phyloP scores from a whole-genome alignment of 345 rosid species.

The Draba incana region DNA sequence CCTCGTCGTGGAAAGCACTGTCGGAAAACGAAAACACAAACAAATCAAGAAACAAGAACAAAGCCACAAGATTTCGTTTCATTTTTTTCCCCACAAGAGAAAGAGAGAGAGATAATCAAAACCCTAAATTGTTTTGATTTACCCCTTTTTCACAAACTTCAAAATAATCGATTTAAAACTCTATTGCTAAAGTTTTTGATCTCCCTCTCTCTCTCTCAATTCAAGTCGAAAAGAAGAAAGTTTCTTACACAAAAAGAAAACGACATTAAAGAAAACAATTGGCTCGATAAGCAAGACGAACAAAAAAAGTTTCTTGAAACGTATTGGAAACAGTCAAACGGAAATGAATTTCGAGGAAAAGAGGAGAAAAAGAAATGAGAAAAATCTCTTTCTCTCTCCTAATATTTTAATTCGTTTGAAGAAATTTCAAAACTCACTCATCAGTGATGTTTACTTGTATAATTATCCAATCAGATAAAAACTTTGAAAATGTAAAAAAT shows the following conservation, averaged over 20 bases:
- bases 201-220: constrained; percentile 19
- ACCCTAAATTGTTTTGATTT: constrained; percentile 3
- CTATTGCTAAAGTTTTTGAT: neutral
- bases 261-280: constrained; percentile 30
- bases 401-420: neutral
- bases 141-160: neutral
- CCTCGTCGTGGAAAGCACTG: constrained; percentile 21
- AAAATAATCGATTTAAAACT: neutral
- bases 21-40: constrained; percentile 35
- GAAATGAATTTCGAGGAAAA: constrained; percentile 41
- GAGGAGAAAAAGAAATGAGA: neutral
- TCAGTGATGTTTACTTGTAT: neutral
- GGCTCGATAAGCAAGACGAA: too few relatives aligned
- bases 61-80: constrained; percentile 18
- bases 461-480: neutral
- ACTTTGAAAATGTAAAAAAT: neutral
- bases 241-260: constrained; percentile 36
- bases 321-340: constrained; percentile 43
- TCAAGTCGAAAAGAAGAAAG: constrained; percentile 42
- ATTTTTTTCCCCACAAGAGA: constrained; percentile 26
- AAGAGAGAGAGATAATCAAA: constrained; percentile 26
- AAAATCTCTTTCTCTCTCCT: neutral
- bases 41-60: constrained; percentile 33
- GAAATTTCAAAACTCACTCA: constrained; percentile 23
- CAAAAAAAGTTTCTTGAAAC: constrained; percentile 5